Conservation (phyloP, 2,329 filamentous ascomycete species). For the Blastomyces silverae region DNA sequence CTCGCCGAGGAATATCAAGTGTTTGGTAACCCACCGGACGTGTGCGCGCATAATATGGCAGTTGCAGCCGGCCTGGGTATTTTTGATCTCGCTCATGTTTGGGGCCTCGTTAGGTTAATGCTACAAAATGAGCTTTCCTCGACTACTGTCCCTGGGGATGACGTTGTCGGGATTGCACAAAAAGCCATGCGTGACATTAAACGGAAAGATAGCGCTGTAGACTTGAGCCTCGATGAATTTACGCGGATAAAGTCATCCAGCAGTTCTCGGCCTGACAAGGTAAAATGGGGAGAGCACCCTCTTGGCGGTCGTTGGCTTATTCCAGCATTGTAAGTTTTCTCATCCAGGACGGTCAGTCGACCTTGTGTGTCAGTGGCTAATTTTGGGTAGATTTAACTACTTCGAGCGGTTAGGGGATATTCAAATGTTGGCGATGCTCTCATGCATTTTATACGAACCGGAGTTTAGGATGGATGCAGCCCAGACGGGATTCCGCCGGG, state of each 20-base stretch:
- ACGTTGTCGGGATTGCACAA: constrained; percentile 62
- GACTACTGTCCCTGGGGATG: constrained; percentile 54
- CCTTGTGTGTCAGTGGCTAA: constrained; percentile 10
- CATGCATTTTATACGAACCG: constrained; percentile 52
- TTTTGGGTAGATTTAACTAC: constrained; percentile 43
- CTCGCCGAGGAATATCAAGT: constrained; percentile 76
- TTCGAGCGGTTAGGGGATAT: constrained; percentile 56
- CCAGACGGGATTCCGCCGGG: constrained; percentile 29
- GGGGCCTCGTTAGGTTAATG: constrained; percentile 72
- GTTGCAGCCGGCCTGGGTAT: constrained; percentile 67
- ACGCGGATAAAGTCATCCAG: constrained; percentile 33
- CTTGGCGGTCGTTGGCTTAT: constrained; percentile 52
- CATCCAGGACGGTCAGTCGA: neutral
- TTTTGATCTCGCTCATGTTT: constrained; percentile 68
- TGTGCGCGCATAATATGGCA: constrained; percentile 76
- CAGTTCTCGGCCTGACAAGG: constrained; percentile 38
- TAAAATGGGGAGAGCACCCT: constrained; percentile 54
- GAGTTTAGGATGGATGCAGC: constrained; percentile 34
- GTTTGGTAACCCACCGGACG: constrained; percentile 71
- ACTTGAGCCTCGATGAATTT: constrained; percentile 28
- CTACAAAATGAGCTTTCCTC: constrained; percentile 70
- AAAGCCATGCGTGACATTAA: constrained; percentile 49
- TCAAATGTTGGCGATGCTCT: constrained; percentile 61
- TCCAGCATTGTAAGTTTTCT: constrained; percentile 39
- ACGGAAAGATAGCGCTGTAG: constrained; percentile 31